Evolutionary conservation across 2,329 filamentous ascomycete species (phyloP).

Genomic region (Fusarium domesticum): DNA sequence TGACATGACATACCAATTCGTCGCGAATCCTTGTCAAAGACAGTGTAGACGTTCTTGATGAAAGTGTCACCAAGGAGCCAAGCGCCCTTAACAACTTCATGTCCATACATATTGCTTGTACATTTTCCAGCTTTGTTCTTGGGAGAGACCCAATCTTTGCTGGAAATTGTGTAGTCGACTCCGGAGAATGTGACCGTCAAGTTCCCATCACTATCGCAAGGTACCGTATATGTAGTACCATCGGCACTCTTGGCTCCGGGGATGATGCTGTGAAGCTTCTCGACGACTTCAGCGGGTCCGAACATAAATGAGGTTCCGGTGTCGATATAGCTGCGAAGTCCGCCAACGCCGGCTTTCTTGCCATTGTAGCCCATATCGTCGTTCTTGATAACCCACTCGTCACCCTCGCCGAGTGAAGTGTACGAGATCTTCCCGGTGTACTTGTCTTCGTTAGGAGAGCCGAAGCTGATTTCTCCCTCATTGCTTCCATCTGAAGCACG

Average conservation of each 20-base stretch:
- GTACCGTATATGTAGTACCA: constrained; percentile 65
- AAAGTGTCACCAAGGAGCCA: constrained; percentile 88
- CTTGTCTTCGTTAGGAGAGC: constrained; percentile 62
- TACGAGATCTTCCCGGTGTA: constrained; percentile 69
- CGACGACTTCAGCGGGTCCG: constrained; percentile 64
- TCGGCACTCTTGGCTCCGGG: constrained; percentile 56
- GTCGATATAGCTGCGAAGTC: constrained; percentile 69
- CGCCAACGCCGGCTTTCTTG: constrained; percentile 53
- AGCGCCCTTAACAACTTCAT: constrained; percentile 60
- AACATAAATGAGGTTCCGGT: constrained; percentile 81
- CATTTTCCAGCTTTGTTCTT: constrained; percentile 47
- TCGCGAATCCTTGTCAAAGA: constrained; percentile 72
- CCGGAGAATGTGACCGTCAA: constrained; percentile 68
- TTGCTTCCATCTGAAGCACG: constrained; percentile 63
- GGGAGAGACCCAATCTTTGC: constrained; percentile 66
- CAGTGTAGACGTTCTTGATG: constrained; percentile 83
- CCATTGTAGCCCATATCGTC: constrained; percentile 64
- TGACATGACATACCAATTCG: constrained; percentile 54
- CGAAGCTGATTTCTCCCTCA: constrained; percentile 76
- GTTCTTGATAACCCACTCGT: constrained; percentile 71
- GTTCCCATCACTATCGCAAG: constrained; percentile 62
- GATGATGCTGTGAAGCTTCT: constrained; percentile 64
- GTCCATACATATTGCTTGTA: constrained; percentile 72
- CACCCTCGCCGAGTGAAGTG: constrained; percentile 49
- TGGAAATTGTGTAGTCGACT: constrained; percentile 61